phyloP scores from a whole-genome alignment of 1,284 basidiomycete genomes.

The Ceratobasidium sp. region DNA sequence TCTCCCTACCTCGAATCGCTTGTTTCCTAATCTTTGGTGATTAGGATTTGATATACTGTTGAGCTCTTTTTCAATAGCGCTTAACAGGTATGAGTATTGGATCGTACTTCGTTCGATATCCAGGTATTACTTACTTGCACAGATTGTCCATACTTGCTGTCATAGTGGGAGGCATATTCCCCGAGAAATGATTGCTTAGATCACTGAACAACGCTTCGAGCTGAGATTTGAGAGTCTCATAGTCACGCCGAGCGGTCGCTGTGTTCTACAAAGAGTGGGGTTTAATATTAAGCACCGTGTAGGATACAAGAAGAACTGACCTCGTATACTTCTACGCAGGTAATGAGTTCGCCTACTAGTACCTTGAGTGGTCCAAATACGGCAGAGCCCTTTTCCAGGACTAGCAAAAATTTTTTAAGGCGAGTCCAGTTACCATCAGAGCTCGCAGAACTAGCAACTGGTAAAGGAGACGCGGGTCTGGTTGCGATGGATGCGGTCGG shows the following conservation, averaged over 20 bases:
- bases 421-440: no score
- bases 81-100: background rate
- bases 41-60: background rate
- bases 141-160: background rate
- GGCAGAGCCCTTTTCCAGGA: no score
- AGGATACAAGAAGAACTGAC: no score
- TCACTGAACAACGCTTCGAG: conserved; percentile 5
- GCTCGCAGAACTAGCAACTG: no score
- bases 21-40: background rate
- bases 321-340: no score
- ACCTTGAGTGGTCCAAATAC: no score
- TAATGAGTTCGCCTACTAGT: no score
- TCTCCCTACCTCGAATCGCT: background rate
- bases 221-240: background rate
- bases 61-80: background rate
- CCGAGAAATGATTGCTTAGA: background rate
- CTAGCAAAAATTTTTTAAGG: no score
- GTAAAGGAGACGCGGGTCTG: no score
- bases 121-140: background rate
- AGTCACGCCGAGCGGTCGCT: background rate
- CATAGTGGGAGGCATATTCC: background rate
- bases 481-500: no score
- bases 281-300: no score
- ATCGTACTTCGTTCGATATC: background rate
- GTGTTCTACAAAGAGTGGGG: conserved; percentile 3